Evolutionary conservation across 139 green algal species (phyloP).

Genomic region (Astrephomene gubernaculifera): DNA sequence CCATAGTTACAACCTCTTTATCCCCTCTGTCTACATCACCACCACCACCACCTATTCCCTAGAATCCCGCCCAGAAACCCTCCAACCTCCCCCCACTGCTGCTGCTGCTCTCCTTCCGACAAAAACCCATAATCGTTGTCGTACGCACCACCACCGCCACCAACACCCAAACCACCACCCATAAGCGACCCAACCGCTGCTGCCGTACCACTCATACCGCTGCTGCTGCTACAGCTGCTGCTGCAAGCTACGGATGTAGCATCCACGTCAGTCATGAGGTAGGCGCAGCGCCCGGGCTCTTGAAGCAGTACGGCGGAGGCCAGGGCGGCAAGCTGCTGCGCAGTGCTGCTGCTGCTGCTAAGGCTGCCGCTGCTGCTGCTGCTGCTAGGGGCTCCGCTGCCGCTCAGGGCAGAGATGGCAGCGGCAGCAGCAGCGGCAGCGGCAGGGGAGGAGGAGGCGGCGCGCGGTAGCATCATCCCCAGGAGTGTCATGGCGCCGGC

Average conservation of each 20-base stretch:
- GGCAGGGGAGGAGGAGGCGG: neutral
- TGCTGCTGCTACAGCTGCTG: no score
- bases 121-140: no score
- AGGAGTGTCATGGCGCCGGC: slow-evolving; percentile 8
- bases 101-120: no score
- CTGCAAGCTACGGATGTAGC: slow-evolving; percentile 9
- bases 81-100: no score
- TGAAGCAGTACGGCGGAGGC: slow-evolving; percentile 8
- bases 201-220: no score
- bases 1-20: no score
- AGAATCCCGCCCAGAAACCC: no score
- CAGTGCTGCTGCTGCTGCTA: neutral
- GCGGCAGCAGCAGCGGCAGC: slow-evolving; percentile 17
- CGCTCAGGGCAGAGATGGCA: neutral
- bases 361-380: neutral
- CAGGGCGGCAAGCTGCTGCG: neutral
- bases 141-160: no score
- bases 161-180: no score
- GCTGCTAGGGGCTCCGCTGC: neutral
- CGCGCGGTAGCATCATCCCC: slow-evolving; percentile 12
- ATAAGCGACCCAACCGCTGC: no score
- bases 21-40: no score
- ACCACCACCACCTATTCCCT: no score
- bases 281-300: slow-evolving; percentile 9
- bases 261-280: slow-evolving; percentile 31